These are phyloP conservation scores for Aethionema arabicum DNA, from an alignment of 345 rosid species.

Conservation along the genomic window DNA sequence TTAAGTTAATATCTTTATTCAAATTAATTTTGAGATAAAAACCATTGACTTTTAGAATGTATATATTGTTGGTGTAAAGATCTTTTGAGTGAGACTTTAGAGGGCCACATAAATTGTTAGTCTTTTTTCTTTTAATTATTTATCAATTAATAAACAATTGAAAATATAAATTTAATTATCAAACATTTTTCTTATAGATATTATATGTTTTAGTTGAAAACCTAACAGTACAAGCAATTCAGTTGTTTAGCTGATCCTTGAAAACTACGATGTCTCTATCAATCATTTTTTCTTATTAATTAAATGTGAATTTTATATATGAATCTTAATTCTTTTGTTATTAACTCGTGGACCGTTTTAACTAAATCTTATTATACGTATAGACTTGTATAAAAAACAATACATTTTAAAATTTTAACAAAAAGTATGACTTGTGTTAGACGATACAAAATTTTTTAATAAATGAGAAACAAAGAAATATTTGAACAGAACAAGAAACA, in stretches of 20 bases:
- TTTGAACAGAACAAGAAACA: constrained; percentile 26
- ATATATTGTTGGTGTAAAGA: neutral
- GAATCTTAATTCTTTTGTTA: neutral
- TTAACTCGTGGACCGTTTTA: neutral
- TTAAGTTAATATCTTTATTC: neutral
- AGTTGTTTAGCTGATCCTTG: constrained; percentile 39
- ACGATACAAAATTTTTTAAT: constrained; percentile 10
- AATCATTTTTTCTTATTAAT: constrained; percentile 1
- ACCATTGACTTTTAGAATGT: neutral
- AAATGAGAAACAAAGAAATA: constrained; percentile 17
- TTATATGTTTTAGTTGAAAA: constrained; percentile 32
- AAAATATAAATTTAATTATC: neutral
- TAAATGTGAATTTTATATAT: neutral
- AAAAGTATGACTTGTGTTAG: constrained; percentile 23
- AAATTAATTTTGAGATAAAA: constrained; percentile 6
- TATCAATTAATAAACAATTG: neutral
- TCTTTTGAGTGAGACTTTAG: constrained; percentile 29
- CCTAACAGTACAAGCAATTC: constrained; percentile 31
- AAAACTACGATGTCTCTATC: constrained; percentile 20
- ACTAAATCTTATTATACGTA: neutral
- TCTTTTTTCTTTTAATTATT: neutral
- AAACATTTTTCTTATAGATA: neutral
- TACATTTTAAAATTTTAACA: neutral
- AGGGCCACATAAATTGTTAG: constrained; percentile 1
- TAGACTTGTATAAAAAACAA: neutral